These are phyloP conservation scores for Clathrospora elynae DNA, from an alignment of 2,329 filamentous ascomycete genomes.

Conservation along the genomic window DNA sequence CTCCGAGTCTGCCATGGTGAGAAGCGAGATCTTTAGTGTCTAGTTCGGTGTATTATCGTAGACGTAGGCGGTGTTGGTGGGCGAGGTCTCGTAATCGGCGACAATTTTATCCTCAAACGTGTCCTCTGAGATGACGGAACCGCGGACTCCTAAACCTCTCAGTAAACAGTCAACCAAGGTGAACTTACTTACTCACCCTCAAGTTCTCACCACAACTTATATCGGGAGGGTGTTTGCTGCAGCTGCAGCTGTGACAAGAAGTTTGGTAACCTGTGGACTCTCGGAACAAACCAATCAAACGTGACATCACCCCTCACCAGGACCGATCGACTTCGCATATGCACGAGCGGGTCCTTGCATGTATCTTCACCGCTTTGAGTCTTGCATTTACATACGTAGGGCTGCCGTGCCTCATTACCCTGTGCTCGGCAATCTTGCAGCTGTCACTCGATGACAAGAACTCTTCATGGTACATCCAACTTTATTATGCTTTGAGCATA, in stretches of 20 bases:
- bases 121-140: too few relatives aligned
- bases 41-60: background rate
- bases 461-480: slow-evolving; percentile 19
- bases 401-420: slow-evolving; percentile 8
- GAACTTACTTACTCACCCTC: too few relatives aligned
- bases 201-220: too few relatives aligned
- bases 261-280: background rate
- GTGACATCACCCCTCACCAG: slow-evolving; percentile 5
- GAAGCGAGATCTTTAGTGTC: background rate
- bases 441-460: too few relatives aligned
- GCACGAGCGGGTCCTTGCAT: slow-evolving; percentile 28
- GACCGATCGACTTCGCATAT: slow-evolving; percentile 16
- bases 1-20: slow-evolving; percentile 38
- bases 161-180: too few relatives aligned
- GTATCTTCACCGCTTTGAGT: slow-evolving; percentile 16
- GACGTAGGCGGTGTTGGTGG: background rate
- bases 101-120: background rate
- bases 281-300: slow-evolving; percentile 16
- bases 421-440: slow-evolving; percentile 9
- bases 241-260: slow-evolving; percentile 2
- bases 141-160: too few relatives aligned
- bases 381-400: slow-evolving; percentile 2
- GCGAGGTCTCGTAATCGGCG: background rate
- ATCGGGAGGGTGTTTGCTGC: background rate
- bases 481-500: background rate